Evolutionary conservation across 2,329 filamentous ascomycete species (phyloP), one percentile per base, ranked within the genome.

Genomic region (Coniochaeta sp.): DNA sequence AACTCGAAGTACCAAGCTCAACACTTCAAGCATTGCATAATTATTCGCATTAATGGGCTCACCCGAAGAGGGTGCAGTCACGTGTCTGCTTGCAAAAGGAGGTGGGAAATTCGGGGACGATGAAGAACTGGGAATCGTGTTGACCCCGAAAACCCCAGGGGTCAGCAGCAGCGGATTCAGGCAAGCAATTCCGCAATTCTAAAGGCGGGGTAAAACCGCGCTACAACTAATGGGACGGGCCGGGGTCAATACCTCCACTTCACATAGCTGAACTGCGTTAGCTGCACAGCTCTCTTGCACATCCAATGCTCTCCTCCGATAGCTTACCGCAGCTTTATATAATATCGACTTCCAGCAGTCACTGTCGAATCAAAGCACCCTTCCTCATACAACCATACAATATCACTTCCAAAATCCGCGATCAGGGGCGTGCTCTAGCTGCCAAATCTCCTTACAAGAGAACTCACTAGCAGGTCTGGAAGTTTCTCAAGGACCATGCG

Each of bases 141-240:
- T 52, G 47, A 52, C 47, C 47, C 47, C 47, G 47, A 52, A 52
- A 52, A 22, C 26, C 26, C 24, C 22, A 30, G 47, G 47, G 47
- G 47, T 52, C 47, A 17, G 47, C 22, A n/a, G 2, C 22, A 47
- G 42, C 19, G 42, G 42, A 22, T 24, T 47, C 42, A 47, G 42
- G 42, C 42, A 52, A 52, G 47, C 22, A 52, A 47, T 24, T 42
- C 17, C 47, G 47, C 47, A 52, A 52, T 52, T 52, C 47, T 24
- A 52, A 52, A 28, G 47, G 47, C 47, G 47, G 47, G 47, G 47
- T 52, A 52, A 52, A 52, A 52, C 5, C 24, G 47, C 47, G 26
- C 47, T 52, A 52, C 47, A 4, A 52, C 47, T 52, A 52, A 52
- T 52, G 47, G 47, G 47, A 52, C 47, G 47, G 47, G 47, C 47